phyloP scores from a whole-genome alignment of 2,329 filamentous ascomycete species.

The Hypoxylon sp. region DNA sequence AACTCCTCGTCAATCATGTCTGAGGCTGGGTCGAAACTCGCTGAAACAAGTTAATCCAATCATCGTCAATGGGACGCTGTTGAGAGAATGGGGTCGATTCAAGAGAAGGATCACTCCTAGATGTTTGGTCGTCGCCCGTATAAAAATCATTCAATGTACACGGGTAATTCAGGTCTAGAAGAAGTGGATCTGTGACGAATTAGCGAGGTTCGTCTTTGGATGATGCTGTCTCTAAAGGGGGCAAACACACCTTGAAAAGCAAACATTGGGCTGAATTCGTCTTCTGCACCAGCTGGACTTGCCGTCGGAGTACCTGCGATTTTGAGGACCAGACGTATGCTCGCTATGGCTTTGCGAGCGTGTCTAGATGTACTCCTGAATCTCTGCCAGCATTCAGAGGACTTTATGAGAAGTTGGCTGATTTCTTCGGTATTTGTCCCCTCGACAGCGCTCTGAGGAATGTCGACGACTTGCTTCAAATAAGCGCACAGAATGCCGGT shows the following conservation, averaged over 20 bases:
- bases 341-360: constrained; percentile 40
- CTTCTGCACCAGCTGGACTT: constrained; percentile 18
- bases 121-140: constrained; percentile 18
- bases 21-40: constrained; percentile 24
- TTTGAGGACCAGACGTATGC: constrained; percentile 34
- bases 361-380: constrained; percentile 39
- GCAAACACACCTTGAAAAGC: constrained; percentile 35
- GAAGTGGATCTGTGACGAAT: constrained; percentile 31
- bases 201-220: constrained; percentile 6
- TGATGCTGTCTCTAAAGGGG: neutral
- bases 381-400: constrained; percentile 40
- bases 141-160: constrained; percentile 31
- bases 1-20: neutral
- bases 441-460: constrained; percentile 18
- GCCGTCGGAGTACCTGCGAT: constrained; percentile 18
- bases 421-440: constrained; percentile 27
- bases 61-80: constrained; percentile 15
- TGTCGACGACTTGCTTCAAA: constrained; percentile 48
- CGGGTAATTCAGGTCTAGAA: constrained; percentile 37
- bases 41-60: constrained; percentile 37
- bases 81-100: constrained; percentile 17
- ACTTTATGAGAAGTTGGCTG: constrained; percentile 25
- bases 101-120: constrained; percentile 15
- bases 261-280: constrained; percentile 20
- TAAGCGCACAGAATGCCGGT: constrained; percentile 63